A percentile compares a stretch with the other conserved stretches of the same genome.
Conservation (phyloP, 768 basidiomycete species). For the Scleroderma citrinum region DNA sequence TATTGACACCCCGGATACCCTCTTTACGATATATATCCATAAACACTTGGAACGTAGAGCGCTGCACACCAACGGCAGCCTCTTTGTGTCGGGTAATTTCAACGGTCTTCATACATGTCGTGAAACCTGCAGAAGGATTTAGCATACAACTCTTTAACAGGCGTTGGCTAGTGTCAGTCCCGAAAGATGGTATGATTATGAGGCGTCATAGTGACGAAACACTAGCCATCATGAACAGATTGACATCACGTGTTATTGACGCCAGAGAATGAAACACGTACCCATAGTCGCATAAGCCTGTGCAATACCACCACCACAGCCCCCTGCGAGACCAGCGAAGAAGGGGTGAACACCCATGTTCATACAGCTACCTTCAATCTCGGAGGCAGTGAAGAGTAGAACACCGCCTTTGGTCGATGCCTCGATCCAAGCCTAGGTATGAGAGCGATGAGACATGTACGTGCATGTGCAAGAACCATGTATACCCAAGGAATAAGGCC, state of each 20-base stretch:
- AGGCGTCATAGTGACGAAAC: slow-evolving; percentile 11
- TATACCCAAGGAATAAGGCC: slow-evolving; percentile 97
- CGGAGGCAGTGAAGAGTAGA: slow-evolving; percentile 91
- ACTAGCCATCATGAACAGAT: slow-evolving; percentile 13
- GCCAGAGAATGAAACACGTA: slow-evolving; percentile 35
- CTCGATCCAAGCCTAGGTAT: slow-evolving; percentile 91
- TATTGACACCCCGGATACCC: slow-evolving; percentile 95
- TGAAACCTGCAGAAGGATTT: slow-evolving; percentile 62
- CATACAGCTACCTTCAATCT: slow-evolving; percentile 72
- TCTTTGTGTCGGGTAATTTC: slow-evolving; percentile 97
- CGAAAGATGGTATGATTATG: slow-evolving; percentile 10
- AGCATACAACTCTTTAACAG: slow-evolving; percentile 6
- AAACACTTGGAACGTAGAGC: slow-evolving; percentile 93
- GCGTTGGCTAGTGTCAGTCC: slow-evolving; percentile 1
- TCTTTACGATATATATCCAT: slow-evolving; percentile 91
- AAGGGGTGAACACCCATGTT: slow-evolving; percentile 72
- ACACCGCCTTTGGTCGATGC: slow-evolving; percentile 98
- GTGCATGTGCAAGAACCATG: background rate
- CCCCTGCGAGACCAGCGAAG: slow-evolving; percentile 84
- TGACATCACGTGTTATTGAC: slow-evolving; percentile 13
- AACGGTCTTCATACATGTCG: slow-evolving; percentile 99
- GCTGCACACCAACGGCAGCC: slow-evolving; percentile 74
- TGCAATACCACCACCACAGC: slow-evolving; percentile 95
- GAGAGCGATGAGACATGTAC: background rate
- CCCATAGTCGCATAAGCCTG: slow-evolving; percentile 99